Evolutionary conservation across 2,329 filamentous ascomycete genomes (phyloP), one percentile per base, ranked within the genome.

Genomic region (Penicillium sp.): DNA sequence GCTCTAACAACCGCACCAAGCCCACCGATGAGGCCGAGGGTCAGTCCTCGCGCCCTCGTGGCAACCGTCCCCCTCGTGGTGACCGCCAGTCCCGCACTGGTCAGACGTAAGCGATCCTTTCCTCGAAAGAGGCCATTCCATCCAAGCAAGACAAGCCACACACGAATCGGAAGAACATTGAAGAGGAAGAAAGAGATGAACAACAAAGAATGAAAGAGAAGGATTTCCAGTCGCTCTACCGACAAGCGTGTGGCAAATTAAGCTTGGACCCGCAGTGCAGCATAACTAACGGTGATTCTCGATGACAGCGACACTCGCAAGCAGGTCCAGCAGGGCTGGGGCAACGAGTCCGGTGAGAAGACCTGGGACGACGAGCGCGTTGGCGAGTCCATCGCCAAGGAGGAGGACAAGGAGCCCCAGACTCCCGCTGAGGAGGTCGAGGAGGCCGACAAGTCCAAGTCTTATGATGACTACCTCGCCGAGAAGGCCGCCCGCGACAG

Each of bases 361-460:
- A 91, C 96, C 81, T 87, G 90, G 80, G 90, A 90, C 73, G 95
- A 98, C 71, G 95, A 98, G 84, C 86, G 91, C 79, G 91, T 89
- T 68, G 95, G 90, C 69, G 92, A 96, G 77, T 89, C 86, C 69
- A 96, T 97, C 68, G 95, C 95, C 67, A 85, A 91, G 79, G 81
- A 83, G 64, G 93, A 98, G 74, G 85, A 91, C 80, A 91, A 90
- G 80, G 89, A 91, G 60, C 85, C 82, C 63, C 76, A 79, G 63
- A 76, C 80, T 66, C 79, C 77, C 63, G 79, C 74, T 62, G 79
- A 78, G 58, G 73, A 73, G 57, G 64, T 66, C 52, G 70, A 77
- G 58, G 87, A 91, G 79, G 82, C 92, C 79, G 90, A 96, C 78
- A 96, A 95, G 86, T 86, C 84, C 81, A 89, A 96, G 82, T 95